Percentiles rank a stretch among this genome's conserved stretches.
These are phyloP conservation scores for Sporobolus alterniflorus DNA, from an alignment of 202 grass and related monocot genomes.

Conservation along the genomic window DNA sequence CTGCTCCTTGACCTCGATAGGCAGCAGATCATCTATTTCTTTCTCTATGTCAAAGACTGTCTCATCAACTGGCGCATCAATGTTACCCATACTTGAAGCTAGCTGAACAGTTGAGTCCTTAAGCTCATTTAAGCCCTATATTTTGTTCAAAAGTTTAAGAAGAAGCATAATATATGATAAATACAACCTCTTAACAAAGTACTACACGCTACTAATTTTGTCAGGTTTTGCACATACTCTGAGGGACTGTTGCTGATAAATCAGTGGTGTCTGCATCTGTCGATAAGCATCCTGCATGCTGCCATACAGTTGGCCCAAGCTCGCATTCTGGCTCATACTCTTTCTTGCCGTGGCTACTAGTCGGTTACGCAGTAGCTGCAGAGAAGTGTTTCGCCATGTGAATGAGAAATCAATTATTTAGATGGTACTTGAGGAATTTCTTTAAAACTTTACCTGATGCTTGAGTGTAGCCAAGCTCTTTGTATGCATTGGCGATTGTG, in stretches of 20 bases:
- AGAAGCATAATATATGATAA: background rate
- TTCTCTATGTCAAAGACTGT: constrained; percentile 88
- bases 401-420: constrained; percentile 7
- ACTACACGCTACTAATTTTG: background rate
- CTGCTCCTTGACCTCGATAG: constrained; percentile 98
- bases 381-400: constrained; percentile 33
- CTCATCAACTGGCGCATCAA: constrained; percentile 90
- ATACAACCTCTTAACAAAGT: background rate
- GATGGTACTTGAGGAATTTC: background rate
- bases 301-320: constrained; percentile 88
- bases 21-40: constrained; percentile 94
- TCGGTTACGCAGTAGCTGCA: constrained; percentile 78
- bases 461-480: constrained; percentile 99
- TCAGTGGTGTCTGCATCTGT: constrained; percentile 92
- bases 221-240: constrained; percentile 41
- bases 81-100: constrained; percentile 89
- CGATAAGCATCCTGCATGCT: constrained; percentile 91
- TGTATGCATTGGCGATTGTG: constrained; percentile 98
- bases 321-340: constrained; percentile 84
- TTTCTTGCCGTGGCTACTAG: constrained; percentile 71
- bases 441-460: constrained; percentile 67
- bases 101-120: constrained; percentile 87
- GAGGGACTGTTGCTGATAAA: constrained; percentile 61
- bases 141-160: background rate
- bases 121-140: constrained; percentile 78